Evolutionary conservation across 495 filamentous ascomycete species (phyloP), one percentile per base, ranked within the genome.

Genomic region (Chaetomium cochliodes): DNA sequence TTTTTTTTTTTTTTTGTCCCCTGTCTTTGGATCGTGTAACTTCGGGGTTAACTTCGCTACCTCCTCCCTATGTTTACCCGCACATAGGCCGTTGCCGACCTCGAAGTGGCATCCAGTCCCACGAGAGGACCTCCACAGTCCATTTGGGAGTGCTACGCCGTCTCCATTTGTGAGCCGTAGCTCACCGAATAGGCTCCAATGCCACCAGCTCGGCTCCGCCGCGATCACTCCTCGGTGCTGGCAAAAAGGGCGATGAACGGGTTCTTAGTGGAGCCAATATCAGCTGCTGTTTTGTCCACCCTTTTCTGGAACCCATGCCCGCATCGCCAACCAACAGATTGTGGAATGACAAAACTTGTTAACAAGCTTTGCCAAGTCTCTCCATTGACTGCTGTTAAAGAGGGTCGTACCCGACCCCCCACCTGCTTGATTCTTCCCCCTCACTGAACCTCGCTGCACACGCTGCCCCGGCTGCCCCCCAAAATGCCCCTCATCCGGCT

Each of bases 401-500:
- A 16, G 54, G 41, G 41, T 44, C 46, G 46, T 50, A 50, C 33
- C 33, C 33, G 33, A 37, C 4, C n/a, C 26, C 51, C 25, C 28
- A 30, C 25, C 15, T 7, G 28, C 28, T 30, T 6, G 13, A 8
- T 26, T 28, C 50, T 26, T 54, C 7, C 22, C 23, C 51, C 51
- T 30, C 51, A 18, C 26, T 52, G 26, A 25, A 37, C 33, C 33
- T 44, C n/a, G n/a, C n/a, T n/a, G n/a, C n/a, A n/a, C n/a, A n/a
- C n/a, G n/a, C n/a, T n/a, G n/a, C n/a, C n/a, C n/a, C n/a, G n/a
- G n/a, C 20, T 39, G 13, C n/a, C 39, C 51, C 39, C 33, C 60
- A 22, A 22, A 22, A n/a, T 55, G 60, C 60, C 50, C 60, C 60
- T 63, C 60, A 33, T 16, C 26, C 16, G 25, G 25, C 26, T n/a